phyloP scores from a whole-genome alignment of 2,329 filamentous ascomycete genomes.

The Cercospora beticola region DNA sequence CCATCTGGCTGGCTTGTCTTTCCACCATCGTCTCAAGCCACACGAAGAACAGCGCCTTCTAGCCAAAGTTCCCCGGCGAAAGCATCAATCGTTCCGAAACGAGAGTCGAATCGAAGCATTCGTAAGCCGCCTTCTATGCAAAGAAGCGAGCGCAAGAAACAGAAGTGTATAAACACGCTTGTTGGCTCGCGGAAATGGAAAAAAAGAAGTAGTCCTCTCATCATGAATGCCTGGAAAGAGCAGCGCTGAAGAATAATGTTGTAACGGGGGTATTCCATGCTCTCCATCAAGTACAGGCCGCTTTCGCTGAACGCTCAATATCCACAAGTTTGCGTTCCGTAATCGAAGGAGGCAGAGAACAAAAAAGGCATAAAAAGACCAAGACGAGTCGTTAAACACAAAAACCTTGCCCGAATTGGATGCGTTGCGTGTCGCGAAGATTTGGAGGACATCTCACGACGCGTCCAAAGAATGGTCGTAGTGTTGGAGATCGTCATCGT shows the following conservation, averaged over 20 bases:
- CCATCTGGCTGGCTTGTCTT: neutral
- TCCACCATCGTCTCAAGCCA: neutral
- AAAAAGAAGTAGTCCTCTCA: neutral
- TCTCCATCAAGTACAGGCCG: constrained; percentile 17
- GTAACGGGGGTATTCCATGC: neutral
- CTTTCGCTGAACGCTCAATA: constrained; percentile 21
- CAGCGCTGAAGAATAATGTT: neutral
- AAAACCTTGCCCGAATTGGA: neutral
- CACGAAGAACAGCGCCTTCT: neutral
- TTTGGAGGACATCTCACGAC: neutral
- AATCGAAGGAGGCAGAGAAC: neutral
- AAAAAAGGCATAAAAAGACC: neutral
- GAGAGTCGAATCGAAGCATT: neutral
- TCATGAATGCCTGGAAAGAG: constrained; percentile 14
- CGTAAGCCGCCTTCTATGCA: neutral
- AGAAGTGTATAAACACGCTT: neutral
- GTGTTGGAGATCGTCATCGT: neutral
- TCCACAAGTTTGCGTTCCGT: neutral
- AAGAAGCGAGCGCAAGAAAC: neutral
- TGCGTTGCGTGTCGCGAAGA: neutral
- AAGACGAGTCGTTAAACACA: neutral
- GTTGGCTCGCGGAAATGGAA: neutral
- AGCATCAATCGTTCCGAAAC: neutral
- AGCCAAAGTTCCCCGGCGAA: neutral
- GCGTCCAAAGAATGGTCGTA: neutral